Evolutionary conservation across 441 rosid genomes (phyloP), one percentile per base, ranked within the genome.

Genomic region (Mallotus japonicus): DNA sequence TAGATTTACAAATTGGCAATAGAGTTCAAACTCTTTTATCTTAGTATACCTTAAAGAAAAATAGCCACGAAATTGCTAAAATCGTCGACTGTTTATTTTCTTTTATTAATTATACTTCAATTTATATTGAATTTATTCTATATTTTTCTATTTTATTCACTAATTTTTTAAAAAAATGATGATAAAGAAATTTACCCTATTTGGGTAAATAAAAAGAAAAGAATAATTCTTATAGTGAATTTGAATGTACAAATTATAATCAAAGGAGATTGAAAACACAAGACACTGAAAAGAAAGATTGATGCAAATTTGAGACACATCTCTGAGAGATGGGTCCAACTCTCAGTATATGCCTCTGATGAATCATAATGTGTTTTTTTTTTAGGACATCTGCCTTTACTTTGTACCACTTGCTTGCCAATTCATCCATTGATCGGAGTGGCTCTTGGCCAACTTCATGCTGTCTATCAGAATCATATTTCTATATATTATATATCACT

Each of bases 321-420:
- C 42, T 79, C 61, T 53, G 78, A 19, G 77, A 54, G 56, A 79
- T 72, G 89, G 89, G 86, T 83, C 87, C 85, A 72, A 60, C 32
- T 5, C 46, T 42, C 69, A 60, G 73, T 62, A 67, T 58, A 64
- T 83, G 81, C 72, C 77, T 37, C 67, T 75, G 72, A 34, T 63
- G 47, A 61, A 53, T 69, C 79, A 77, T 80, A 44, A 78, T 80
- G 75, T 46, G 68, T 76, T 67, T 34, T 13, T 73, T 79, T 65
- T 34, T n/a, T 19, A 58, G 40, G 59, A 72, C 62, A 50, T 49
- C 19, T 62, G 19, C 76, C 84, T 74, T 79, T 67, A 32, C 42
- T 22, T 54, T 56, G 64, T 65, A 61, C 71, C 72, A 49, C 22
- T 65, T 74, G 68, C 70, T 65, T 66, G 63, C 55, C 63, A 55